These are phyloP conservation scores for Coemansia sp. DNA, from an alignment of 192 early-diverging fungal genomes.

Conservation along the genomic window DNA sequence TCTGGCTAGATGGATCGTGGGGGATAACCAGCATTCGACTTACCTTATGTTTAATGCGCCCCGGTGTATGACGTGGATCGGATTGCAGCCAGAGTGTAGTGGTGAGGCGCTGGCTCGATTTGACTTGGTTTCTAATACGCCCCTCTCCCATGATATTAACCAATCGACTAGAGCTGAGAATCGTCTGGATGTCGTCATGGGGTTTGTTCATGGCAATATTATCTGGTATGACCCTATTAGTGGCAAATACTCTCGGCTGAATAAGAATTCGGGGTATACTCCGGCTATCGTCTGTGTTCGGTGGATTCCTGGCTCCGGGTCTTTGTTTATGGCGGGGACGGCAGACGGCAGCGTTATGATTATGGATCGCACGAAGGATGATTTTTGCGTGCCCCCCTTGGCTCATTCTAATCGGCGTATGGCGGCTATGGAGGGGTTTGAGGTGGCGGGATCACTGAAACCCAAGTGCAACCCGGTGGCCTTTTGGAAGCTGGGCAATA, in stretches of 20 bases:
- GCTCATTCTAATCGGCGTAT: constrained; percentile 3
- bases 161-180: constrained; percentile 61
- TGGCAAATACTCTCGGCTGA: constrained; percentile 81
- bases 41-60: constrained; percentile 42
- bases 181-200: constrained; percentile 84
- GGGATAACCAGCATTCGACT: constrained; percentile 8
- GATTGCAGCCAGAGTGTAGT: constrained; percentile 37
- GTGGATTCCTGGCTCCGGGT: constrained; percentile 89
- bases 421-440: constrained; percentile 16
- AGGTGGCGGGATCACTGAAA: constrained; percentile 57
- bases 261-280: constrained; percentile 73
- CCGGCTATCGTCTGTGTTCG: constrained; percentile 73
- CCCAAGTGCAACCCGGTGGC: constrained; percentile 78
- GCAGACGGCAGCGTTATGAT: constrained; percentile 81
- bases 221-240: constrained; percentile 84
- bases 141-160: constrained; percentile 87
- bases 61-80: constrained; percentile 16
- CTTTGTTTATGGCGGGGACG: constrained; percentile 78
- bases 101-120: constrained; percentile 76
- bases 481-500: constrained; percentile 73
- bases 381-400: constrained; percentile 52
- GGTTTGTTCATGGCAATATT: constrained; percentile 73
- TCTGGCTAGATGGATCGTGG: constrained; percentile 49
- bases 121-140: constrained; percentile 69
- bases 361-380: constrained; percentile 86